These are phyloP conservation scores for Kalaharituber pfeilii DNA, from an alignment of 2,329 filamentous ascomycete genomes.

Conservation along the genomic window DNA sequence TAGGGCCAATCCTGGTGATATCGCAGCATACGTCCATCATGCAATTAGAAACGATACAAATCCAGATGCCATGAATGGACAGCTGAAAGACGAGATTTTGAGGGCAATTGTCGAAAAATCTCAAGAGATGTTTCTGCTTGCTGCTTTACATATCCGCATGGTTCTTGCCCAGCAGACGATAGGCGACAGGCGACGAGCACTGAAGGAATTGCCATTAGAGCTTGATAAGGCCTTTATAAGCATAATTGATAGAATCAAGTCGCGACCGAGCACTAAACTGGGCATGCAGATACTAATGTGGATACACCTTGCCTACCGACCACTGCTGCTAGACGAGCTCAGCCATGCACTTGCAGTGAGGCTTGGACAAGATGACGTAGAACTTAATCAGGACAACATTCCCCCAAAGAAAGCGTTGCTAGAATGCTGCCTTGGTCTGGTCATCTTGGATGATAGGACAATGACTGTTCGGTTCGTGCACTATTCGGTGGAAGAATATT, in stretches of 20 bases:
- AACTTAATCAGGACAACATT: not conserved
- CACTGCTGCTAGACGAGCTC: not conserved
- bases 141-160: not conserved
- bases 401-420: not conserved
- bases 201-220: not conserved
- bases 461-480: constrained; percentile 10
- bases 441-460: constrained; percentile 9
- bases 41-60: not conserved
- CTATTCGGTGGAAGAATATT: constrained; percentile 11
- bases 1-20: not conserved
- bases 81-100: not conserved
- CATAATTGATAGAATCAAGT: not conserved
- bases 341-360: not conserved
- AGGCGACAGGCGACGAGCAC: not conserved
- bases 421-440: constrained; percentile 12
- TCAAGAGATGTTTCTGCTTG: not conserved
- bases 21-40: not conserved
- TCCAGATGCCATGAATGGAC: not conserved
- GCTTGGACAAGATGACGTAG: not conserved
- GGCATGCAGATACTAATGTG: not conserved
- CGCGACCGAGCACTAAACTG: not conserved
- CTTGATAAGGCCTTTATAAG: not conserved
- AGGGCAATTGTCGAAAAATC: not conserved
- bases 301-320: not conserved
- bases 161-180: not conserved